phyloP scores from a whole-genome alignment of 106 monocot species.

The Acorus gramineus region DNA sequence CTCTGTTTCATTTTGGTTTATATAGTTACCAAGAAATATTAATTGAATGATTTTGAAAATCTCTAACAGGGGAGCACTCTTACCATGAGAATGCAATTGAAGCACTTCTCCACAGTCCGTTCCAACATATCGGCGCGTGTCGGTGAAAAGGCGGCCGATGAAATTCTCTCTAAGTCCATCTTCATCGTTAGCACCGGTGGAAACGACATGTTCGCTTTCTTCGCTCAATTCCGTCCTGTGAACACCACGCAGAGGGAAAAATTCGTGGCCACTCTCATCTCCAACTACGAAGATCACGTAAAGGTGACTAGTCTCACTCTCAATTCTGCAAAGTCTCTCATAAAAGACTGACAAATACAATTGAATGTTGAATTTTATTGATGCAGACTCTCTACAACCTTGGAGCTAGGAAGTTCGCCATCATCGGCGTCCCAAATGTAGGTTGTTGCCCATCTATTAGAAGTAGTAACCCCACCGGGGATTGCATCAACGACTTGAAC shows the following conservation, averaged over 20 bases:
- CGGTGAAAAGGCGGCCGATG: background rate
- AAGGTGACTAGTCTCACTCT: background rate
- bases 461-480: background rate
- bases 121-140: background rate
- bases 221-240: background rate
- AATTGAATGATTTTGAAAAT: background rate
- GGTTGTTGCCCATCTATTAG: conserved; percentile 15
- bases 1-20: too few relatives aligned
- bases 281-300: background rate
- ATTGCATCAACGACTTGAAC: conserved; percentile 14
- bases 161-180: background rate
- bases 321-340: background rate
- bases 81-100: background rate
- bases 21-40: background rate
- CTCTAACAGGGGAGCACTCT: background rate
- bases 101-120: background rate
- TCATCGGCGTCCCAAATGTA: conserved; percentile 3
- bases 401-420: conserved; percentile 23
- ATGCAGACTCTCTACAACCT: conserved; percentile 16
- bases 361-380: background rate
- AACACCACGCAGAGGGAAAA: background rate
- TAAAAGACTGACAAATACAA: too few relatives aligned
- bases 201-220: background rate
- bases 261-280: background rate
- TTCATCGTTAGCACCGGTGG: conserved; percentile 3